Base-by-base conservation (phyloP, 345 rosid species). In the Cardamine chenopodiifolia region DNA sequence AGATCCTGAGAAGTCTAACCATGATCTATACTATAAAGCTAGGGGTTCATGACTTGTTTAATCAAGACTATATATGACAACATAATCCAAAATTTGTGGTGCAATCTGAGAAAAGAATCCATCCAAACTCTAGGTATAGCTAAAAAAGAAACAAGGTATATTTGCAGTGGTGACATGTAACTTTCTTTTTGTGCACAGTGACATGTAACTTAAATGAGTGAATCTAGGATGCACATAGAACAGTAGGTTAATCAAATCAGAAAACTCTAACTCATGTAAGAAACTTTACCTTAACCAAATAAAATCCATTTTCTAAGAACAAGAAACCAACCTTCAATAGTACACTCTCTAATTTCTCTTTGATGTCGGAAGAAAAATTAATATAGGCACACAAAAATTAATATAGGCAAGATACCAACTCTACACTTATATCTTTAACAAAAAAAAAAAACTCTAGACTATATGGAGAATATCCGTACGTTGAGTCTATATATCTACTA, bases 271-370 rank as follows among this genome's bases (percentile, higher is more conserved):
- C 15, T 57, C 55, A 57, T 70, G 47, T n/a, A 58, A 47, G 73
- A 34, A 48, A 48, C 49, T 71, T 15, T 14, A 56, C 4, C 34
- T 29, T 19, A 32, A 60, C 37, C 59, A 48, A 11, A 48, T 42
- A 66, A 48, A 35, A 26, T 48, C 28, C 28, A 66, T 66, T 50
- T 74, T 28, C 39, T 68, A 60, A 60, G 69, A 75, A 75, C 34
- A 68, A 40, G 69, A 75, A 52, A 53, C 74, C 69, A 75, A 14
- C 18, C 74, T 61, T 75, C 68, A 60, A 52, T 8, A 60, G 28
- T 60, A 57, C 68, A 66, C 67, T 56, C 47, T 34, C 67, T 19
- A 49, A 49, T 20, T 52, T 45, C 10, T 45, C 20, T n/a, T 25
- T 48, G 34, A 35, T 58, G 52, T 35, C 45, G 1, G 35, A 58